Percentiles rank a stretch among this genome's conserved stretches.
phyloP scores from a whole-genome alignment of 139 green algal genomes.

The Tetraselmis striata region DNA sequence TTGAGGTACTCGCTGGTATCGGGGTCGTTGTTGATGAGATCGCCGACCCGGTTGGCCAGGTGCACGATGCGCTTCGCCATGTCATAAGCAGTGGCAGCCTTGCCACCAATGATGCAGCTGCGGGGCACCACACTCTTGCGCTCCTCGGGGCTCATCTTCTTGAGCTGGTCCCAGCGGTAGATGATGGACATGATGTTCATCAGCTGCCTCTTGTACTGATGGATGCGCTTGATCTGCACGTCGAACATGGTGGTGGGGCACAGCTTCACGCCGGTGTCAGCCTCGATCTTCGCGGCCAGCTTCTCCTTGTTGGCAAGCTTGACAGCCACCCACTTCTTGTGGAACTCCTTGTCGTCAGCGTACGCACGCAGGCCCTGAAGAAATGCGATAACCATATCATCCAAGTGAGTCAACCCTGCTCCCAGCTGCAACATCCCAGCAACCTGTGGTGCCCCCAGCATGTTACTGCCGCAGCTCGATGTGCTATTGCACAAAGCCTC shows the following conservation, averaged over 20 bases:
- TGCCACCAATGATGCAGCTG: conserved; percentile 91
- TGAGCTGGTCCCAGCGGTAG: conserved; percentile 75
- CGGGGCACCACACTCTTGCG: conserved; percentile 73
- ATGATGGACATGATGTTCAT: conserved; percentile 83
- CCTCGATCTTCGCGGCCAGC: conserved; percentile 65
- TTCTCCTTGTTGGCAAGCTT: conserved; percentile 81
- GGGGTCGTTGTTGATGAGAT: conserved; percentile 83
- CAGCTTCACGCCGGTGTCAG: conserved; percentile 62
- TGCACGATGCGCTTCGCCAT: conserved; percentile 98
- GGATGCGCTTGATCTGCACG: conserved; percentile 89
- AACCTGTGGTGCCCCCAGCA: too few species aligned
- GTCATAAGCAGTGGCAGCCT: conserved; percentile 94
- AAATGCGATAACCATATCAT: too few species aligned
- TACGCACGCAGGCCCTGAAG: conserved; percentile 41
- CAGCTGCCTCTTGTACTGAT: conserved; percentile 92
- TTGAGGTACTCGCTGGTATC: conserved; percentile 94
- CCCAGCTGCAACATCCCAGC: too few species aligned
- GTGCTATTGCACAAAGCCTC: too few species aligned
- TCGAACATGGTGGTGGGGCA: conserved; percentile 78
- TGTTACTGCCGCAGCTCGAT: too few species aligned
- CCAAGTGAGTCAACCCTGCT: too few species aligned
- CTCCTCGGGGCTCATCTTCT: conserved; percentile 67
- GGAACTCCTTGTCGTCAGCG: conserved; percentile 48
- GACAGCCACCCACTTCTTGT: conserved; percentile 67
- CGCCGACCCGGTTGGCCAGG: conserved; percentile 80